Base-by-base conservation (phyloP, 352 stramenopile species). In the Globisporangium recalcitrans region DNA sequence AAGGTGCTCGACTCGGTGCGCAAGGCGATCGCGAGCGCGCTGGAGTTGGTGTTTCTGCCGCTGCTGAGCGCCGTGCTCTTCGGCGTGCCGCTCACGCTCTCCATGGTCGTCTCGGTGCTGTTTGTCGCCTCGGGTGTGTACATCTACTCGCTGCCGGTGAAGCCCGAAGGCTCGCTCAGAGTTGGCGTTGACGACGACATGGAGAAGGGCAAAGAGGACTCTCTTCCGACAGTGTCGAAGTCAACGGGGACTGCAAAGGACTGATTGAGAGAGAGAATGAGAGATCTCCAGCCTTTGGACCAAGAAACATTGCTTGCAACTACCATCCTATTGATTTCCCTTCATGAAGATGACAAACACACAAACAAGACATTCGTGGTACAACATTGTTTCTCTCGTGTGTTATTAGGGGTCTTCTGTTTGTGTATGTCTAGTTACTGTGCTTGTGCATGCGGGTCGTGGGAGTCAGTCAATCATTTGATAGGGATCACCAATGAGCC, bases 1-100 rank as follows among this genome's bases (percentile, higher is more conserved):
- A 88, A 93, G 64, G 71, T 80, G 19, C 75, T 93, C 55, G 84
- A 93, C 67, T 91, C 82, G 31, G 75, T 93, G 10, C 80, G 82
- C 54, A 93, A 91, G 67, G 82, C 82, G 10, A 90, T 93, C 62
- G 82, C 82, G 48, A 90, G 80, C 69, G 80, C 81, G 2, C 54
- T 93, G 19, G 82, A 93, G 65, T 64, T 93, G 36, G 84, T 93
- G 2, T 78, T 91, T 42, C 63, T 93, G 2, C 82, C 84, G 6
- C 42, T 93, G 21, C 68, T 93, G 3, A 78, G 73, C 40, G 68
- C 77, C 21, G 62, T 91, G 36, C 67, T 93, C 27, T 91, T 93
- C 46, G 75, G 76, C 26, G 69, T 82, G 29, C 71, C 76, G 9
- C 60, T 92, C 24, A 90, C 83, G 48, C 21, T 84, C 21, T 78